Evolutionary conservation across 2,329 filamentous ascomycete genomes (phyloP), one percentile per base, ranked within the genome.

Genomic region (Daldinia sp.): DNA sequence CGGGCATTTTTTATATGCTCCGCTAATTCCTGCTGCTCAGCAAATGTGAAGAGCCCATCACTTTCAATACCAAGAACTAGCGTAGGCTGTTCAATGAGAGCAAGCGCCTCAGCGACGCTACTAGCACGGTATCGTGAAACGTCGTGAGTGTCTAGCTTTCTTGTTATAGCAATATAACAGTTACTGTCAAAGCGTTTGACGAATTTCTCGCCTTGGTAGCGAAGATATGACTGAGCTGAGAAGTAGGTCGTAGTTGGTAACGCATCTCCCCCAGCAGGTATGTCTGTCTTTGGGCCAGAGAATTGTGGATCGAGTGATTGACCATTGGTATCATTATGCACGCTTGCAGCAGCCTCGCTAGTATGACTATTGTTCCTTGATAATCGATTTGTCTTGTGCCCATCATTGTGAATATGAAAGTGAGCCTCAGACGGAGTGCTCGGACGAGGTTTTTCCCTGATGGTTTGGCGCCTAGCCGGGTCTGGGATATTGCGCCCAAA

Each of bases 101-200:
- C 88, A 3, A 99, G 85, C 0, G 95, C 95, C 66, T 93, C 89
- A 28, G 88, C 86, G 35, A 97, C 89, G 28, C 87, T 84, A 44
- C 82, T 74, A n/a, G 89, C 82, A 4, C 95, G 91, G 77, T 90
- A 88, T 46, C 94, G 89, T 13, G 94, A 97, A 28, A 99, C 89
- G 78, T 99, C 96, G 80, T 99, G 96, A 0, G 96, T 98, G 79
- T 99, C 96, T 15, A 99, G 88, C 81, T 99, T 99, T 76, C 96
- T 92, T 4, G 96, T 98, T 81, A 99, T 98, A 73, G 96, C 94
- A 74, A 99, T 98, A 83, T 99, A 99, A 83, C 96, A 99, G 80
- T 99, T 99, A 76, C 94, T 93, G 80, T 99, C 96, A 79, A 98
- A 99, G 9, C 96, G 92, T 80, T 93, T 94, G 75, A 98, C 96